phyloP scores from a whole-genome alignment of 2,329 filamentous ascomycete species.

The Fusarium xylarioides region DNA sequence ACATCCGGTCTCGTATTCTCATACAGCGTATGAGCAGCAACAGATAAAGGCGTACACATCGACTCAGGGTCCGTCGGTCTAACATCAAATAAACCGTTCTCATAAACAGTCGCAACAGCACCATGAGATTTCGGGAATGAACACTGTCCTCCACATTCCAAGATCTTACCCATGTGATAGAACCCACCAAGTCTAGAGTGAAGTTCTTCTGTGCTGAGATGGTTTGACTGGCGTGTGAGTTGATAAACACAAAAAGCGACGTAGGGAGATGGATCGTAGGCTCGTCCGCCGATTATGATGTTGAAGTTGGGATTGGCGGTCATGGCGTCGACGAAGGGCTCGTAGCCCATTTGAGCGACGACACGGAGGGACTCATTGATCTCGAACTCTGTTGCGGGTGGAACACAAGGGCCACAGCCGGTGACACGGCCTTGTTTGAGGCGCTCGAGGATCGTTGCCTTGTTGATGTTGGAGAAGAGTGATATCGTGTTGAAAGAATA shows the following conservation, averaged over 20 bases:
- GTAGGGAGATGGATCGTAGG: conserved; percentile 54
- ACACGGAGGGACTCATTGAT: conserved; percentile 50
- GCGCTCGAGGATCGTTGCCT: conserved; percentile 43
- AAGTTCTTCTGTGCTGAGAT: neutral
- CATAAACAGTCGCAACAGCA: conserved; percentile 52
- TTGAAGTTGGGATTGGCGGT: conserved; percentile 52
- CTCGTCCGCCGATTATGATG: conserved; percentile 58
- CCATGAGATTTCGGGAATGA: conserved; percentile 57
- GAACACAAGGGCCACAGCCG: conserved; percentile 54
- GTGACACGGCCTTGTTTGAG: conserved; percentile 44
- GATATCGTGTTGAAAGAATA: conserved; percentile 47
- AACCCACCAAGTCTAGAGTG: conserved; percentile 46
- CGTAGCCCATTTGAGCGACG: conserved; percentile 57
- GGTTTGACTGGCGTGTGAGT: conserved; percentile 2
- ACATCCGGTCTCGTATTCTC: conserved; percentile 63
- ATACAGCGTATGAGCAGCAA: conserved; percentile 64
- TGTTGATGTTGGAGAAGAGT: conserved; percentile 52
- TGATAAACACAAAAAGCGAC: conserved; percentile 45
- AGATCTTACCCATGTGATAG: conserved; percentile 63
- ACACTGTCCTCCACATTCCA: conserved; percentile 62
- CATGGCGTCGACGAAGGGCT: conserved; percentile 56
- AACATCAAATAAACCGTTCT: conserved; percentile 57
- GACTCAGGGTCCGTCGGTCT: conserved; percentile 50
- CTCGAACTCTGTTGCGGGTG: conserved; percentile 48
- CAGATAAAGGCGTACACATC: conserved; percentile 57